Evolutionary conservation across 2,329 filamentous ascomycete species (phyloP), one percentile per base, ranked within the genome.

Genomic region (Pseudocercospora pini-densiflorae): DNA sequence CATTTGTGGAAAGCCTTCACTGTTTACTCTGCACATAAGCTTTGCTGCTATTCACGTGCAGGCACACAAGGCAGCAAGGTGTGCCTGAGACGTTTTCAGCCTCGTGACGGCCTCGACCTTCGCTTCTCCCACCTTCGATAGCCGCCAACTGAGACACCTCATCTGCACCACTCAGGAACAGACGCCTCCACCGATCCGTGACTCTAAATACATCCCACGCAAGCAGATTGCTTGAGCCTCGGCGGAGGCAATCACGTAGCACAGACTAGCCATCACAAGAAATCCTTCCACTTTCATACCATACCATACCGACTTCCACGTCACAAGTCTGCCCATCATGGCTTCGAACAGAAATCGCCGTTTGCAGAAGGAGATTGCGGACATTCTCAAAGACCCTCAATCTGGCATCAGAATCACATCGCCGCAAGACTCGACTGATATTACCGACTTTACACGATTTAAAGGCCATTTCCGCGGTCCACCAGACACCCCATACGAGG

Each of bases 401-500:
- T 96, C 93, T 21, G 90, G 92, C 67, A 92, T 98, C 74, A 85
- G 85, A 31, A 92, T 92, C 14, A 75, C 76, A 27, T 71, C 69
- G 4, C 70, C 75, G 12, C 57, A 68, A 29, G 74, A 71, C 58
- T 81, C 88, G 64, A 85, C 82, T 31, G 81, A 87, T 68, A 87
- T 87, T 55, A 86, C 88, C 69, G 91, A 93, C 79, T 82, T 98
- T 64, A 92, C 90, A 65, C 91, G 94, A 75, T 88, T 99, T 68
- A 89, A 89, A 72, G 95, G 94, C 65, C 87, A 88, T 64, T 95
- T 99, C 78, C 86, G 86, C 43, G 95, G 93, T 0, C 95, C 95
- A 0, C 93, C 94, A 40, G 93, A 96, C 70, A 97, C 94, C 1
- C 93, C 95, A 0, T 99, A 98, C 77, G 92, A 94, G 72, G 93